A percentile compares a stretch with the other conserved stretches of the same genome.
Conservation (phyloP, 1,284 basidiomycete genomes). For the Sphaerobolus stellatus region DNA sequence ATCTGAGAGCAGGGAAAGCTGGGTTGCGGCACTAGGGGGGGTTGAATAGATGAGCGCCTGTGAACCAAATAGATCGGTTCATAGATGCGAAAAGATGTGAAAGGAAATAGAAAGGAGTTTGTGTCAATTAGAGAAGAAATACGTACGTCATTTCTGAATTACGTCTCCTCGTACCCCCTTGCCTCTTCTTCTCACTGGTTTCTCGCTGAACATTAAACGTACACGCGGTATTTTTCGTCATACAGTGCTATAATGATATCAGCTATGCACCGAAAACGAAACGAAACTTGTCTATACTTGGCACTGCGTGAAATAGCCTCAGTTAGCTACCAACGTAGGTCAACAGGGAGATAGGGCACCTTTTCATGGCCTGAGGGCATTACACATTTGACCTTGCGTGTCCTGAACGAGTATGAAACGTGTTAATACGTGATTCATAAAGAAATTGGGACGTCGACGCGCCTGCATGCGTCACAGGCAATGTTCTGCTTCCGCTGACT, state of each 20-base stretch:
- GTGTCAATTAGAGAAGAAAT: no score
- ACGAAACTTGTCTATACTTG: slow-evolving; percentile 46
- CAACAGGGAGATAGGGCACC: slow-evolving; percentile 40
- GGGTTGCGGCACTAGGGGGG: not conserved
- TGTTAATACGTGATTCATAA: not conserved
- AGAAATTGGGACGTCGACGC: slow-evolving; percentile 18
- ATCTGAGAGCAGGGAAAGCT: not conserved
- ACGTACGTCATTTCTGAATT: slow-evolving; percentile 5
- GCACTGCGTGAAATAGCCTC: slow-evolving; percentile 41
- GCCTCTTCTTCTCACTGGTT: slow-evolving; percentile 77
- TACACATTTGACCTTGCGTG: slow-evolving; percentile 82
- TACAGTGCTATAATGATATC: slow-evolving; percentile 58
- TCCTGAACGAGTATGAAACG: slow-evolving; percentile 40
- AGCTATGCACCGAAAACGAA: slow-evolving; percentile 13
- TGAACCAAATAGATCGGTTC: no score
- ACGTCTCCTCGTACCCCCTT: slow-evolving; percentile 49
- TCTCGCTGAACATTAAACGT: slow-evolving; percentile 80
- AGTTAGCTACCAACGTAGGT: slow-evolving; percentile 7
- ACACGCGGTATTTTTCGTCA: slow-evolving; percentile 80
- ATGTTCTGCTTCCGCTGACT: slow-evolving; percentile 90
- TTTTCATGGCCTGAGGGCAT: slow-evolving; percentile 74
- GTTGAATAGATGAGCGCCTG: not conserved
- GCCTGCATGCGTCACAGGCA: slow-evolving; percentile 87
- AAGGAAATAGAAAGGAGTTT: no score
- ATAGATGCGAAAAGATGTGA: no score